Conservation (phyloP, 805 yeast species). For the Candida gorgasii region DNA sequence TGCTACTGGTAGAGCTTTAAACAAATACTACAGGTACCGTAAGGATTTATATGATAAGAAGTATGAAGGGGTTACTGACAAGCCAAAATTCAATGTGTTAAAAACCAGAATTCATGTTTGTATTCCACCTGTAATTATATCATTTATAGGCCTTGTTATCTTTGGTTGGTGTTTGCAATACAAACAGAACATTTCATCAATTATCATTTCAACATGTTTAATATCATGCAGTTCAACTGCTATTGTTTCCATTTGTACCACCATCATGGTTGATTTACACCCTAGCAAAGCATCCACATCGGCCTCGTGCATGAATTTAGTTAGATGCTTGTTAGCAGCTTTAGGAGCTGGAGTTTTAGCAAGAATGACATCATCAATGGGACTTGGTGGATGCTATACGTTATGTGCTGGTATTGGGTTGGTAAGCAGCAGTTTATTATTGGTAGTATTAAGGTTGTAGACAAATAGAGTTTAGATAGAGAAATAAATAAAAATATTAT, state of each 20-base stretch:
- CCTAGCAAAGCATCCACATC: conserved; percentile 74
- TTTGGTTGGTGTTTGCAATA: conserved; percentile 75
- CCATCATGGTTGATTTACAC: conserved; percentile 73
- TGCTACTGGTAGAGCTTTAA: conserved; percentile 55
- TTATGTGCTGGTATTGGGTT: conserved; percentile 55
- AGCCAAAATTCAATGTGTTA: conserved; percentile 53
- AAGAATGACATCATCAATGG: conserved; percentile 57
- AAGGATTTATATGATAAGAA: conserved; percentile 23
- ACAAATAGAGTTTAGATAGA: background rate
- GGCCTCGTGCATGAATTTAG: conserved; percentile 68
- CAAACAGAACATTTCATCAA: conserved; percentile 49
- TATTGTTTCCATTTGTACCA: conserved; percentile 57
- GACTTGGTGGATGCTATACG: conserved; percentile 76
- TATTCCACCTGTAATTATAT: conserved; percentile 36
- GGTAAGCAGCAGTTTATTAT: conserved; percentile 14
- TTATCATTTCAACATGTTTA: conserved; percentile 58
- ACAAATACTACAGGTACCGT: conserved; percentile 46
- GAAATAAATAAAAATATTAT: background rate
- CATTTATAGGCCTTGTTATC: conserved; percentile 27
- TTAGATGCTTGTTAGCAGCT: conserved; percentile 74
- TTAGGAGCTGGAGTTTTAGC: conserved; percentile 66
- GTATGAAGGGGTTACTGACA: conserved; percentile 19
- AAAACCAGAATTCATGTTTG: conserved; percentile 52
- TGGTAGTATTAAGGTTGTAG: conserved; percentile 10
- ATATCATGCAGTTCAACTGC: conserved; percentile 61